phyloP scores from a whole-genome alignment of 768 basidiomycete species.

The Sarcodon sp. region DNA sequence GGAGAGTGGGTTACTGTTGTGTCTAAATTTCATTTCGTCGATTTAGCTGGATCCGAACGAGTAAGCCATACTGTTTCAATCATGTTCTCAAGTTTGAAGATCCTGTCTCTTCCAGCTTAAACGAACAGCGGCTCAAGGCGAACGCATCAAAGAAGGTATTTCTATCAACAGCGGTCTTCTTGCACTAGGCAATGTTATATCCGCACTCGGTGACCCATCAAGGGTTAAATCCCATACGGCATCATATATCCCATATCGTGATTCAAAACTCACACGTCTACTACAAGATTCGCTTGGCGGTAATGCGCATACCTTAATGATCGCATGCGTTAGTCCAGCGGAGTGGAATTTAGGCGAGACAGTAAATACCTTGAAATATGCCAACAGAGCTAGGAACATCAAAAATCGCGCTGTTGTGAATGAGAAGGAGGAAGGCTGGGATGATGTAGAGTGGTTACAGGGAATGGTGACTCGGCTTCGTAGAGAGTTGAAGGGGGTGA shows the following conservation, averaged over 20 bases:
- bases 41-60: conserved; percentile 92
- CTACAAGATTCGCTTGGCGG: conserved; percentile 96
- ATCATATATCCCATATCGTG: conserved; percentile 92
- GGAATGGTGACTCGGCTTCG: conserved; percentile 73
- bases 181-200: conserved; percentile 97
- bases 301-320: conserved; percentile 97
- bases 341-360: conserved; percentile 96
- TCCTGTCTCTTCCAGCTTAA: conserved; percentile 50
- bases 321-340: conserved; percentile 92
- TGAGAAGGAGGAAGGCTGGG: conserved; percentile 97
- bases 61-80: conserved; percentile 29
- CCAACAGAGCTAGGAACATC: conserved; percentile 94
- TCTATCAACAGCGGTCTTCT: conserved; percentile 95
- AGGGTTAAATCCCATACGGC: conserved; percentile 74
- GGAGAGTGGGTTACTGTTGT: conserved; percentile 86
- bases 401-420: conserved; percentile 89
- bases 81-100: not conserved
- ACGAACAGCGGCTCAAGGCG: conserved; percentile 90
- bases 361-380: conserved; percentile 91
- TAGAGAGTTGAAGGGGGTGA: conserved; percentile 59
- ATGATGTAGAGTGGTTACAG: conserved; percentile 95
- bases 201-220: conserved; percentile 89
- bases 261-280: conserved; percentile 93
- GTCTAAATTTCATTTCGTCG: conserved; percentile 98
- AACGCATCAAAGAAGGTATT: conserved; percentile 97